Base-by-base conservation (phyloP, 2,329 filamentous ascomycete species). In the Curvularia sp. region DNA sequence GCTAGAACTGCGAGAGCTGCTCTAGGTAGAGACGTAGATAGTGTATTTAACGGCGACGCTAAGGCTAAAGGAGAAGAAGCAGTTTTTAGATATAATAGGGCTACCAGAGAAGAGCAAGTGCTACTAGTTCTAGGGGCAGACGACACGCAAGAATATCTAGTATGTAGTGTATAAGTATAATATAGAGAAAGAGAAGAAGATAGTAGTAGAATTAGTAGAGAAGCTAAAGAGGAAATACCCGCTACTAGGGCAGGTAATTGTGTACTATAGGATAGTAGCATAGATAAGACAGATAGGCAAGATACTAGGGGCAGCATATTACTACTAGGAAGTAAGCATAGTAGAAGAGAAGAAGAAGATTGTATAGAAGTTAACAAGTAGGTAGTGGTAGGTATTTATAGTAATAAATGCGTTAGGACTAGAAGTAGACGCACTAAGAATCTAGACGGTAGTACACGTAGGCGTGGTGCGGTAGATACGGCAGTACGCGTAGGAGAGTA, bases 41-140 rank as follows among this genome's bases (percentile, higher is more conserved):
- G 67, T 69, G 10, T 47, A 64, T 18, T 62, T 71, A 42, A 71
- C 52, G 53, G 66, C 53, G 46, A n/a, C n/a, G n/a, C n/a, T n/a
- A n/a, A n/a, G n/a, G n/a, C n/a, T n/a, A n/a, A n/a, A n/a, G n/a
- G n/a, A 66, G 39, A 55, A 69, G 53, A 26, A 53, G 10, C 46
- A 65, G 53, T 56, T 68, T 59, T 47, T 26, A 10, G 46, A 42
- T 31, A 46, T 41, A n/a, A 41, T 41, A 15, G 38, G 38, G 6
- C 7, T 41, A 6, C 38, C 38, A 2, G 8, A 41, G 1, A 41
- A 46, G 61, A 65, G 15, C 30, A 61, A 31, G 57, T 64, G 9
- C 47, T 41, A 18, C 33, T 63, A 35, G 41, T 63, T 66, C 44
- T 38, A 42, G 33, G 55, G 30, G 9, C 20, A 7, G 47, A 64